phyloP scores from a whole-genome alignment of 805 yeast species.

The Starmera pachycereana region DNA sequence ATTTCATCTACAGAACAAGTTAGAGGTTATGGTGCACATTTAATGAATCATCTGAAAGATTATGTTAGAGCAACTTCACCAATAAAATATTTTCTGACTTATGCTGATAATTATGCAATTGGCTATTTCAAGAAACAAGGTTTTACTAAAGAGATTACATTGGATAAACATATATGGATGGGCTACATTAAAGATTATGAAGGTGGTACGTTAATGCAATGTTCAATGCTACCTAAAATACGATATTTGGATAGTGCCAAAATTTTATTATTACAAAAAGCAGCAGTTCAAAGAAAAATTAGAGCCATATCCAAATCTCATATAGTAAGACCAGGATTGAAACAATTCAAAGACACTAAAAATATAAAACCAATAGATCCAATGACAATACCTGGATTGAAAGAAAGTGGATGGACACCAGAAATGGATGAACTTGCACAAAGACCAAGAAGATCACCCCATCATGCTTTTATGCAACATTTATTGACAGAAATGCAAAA shows the following conservation, averaged over 20 bases:
- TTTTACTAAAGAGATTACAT: slow-evolving; percentile 85
- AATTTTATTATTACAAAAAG: slow-evolving; percentile 78
- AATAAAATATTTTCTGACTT: slow-evolving; percentile 79
- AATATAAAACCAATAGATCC: slow-evolving; percentile 60
- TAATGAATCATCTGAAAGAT: slow-evolving; percentile 96
- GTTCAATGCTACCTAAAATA: slow-evolving; percentile 82
- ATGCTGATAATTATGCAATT: slow-evolving; percentile 98
- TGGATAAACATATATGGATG: slow-evolving; percentile 87
- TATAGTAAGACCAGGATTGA: slow-evolving; percentile 72
- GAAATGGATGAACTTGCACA: slow-evolving; percentile 97
- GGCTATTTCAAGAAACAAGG: slow-evolving; percentile 99
- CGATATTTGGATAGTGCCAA: slow-evolving; percentile 85
- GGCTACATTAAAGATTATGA: slow-evolving; percentile 98
- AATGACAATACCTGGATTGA: slow-evolving; percentile 75
- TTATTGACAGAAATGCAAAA: slow-evolving; percentile 80
- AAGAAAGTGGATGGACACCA: slow-evolving; percentile 95
- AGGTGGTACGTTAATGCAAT: slow-evolving; percentile 98
- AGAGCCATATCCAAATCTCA: slow-evolving; percentile 71
- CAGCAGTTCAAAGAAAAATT: slow-evolving; percentile 81
- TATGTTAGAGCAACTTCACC: slow-evolving; percentile 84
- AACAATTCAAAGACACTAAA: slow-evolving; percentile 45
- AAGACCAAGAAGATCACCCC: slow-evolving; percentile 89
- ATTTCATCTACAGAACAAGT: slow-evolving; percentile 97
- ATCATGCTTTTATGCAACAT: slow-evolving; percentile 87
- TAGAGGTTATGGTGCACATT: slow-evolving; percentile 96